phyloP scores from a whole-genome alignment of 225 moss, liverwort and hornwort species.

The Takakia lepidozioides region DNA sequence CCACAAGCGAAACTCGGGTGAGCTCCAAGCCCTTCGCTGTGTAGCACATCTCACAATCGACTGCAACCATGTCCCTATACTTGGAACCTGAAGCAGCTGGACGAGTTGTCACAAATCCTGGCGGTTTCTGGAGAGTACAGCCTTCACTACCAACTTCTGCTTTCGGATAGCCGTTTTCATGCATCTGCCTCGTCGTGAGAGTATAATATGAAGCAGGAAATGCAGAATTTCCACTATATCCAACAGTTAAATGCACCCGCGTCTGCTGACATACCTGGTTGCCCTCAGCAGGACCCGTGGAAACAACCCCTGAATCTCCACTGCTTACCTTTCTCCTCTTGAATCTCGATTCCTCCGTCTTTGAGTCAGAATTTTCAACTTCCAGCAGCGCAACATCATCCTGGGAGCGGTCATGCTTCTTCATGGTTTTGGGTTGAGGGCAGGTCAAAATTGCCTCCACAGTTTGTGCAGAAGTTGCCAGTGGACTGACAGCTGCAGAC shows the following conservation, averaged over 20 bases:
- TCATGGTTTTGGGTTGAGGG: constrained; percentile 37
- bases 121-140: not conserved
- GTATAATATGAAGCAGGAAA: constrained; percentile 53
- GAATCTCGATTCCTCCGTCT: constrained; percentile 6
- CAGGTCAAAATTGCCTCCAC: constrained; percentile 67
- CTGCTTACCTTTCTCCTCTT: constrained; percentile 22
- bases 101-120: constrained; percentile 57
- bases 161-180: constrained; percentile 64
- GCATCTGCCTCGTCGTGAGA: constrained; percentile 67
- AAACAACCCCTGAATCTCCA: not conserved
- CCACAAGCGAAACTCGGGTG: constrained; percentile 73
- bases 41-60: constrained; percentile 99
- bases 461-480: constrained; percentile 43
- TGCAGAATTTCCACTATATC: too few species aligned
- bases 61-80: constrained; percentile 57
- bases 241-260: too few species aligned
- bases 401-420: constrained; percentile 17
- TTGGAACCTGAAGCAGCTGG: constrained; percentile 20
- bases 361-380: not conserved
- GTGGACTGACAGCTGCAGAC: constrained; percentile 53
- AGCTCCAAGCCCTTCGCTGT: constrained; percentile 74
- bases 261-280: constrained; percentile 6
- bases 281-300: constrained; percentile 2
- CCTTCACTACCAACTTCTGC: constrained; percentile 23
- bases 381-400: constrained; percentile 1